Evolutionary conservation across 306 rosid species (phyloP), one percentile per base, ranked within the genome.

Genomic region (Vicia villosa): DNA sequence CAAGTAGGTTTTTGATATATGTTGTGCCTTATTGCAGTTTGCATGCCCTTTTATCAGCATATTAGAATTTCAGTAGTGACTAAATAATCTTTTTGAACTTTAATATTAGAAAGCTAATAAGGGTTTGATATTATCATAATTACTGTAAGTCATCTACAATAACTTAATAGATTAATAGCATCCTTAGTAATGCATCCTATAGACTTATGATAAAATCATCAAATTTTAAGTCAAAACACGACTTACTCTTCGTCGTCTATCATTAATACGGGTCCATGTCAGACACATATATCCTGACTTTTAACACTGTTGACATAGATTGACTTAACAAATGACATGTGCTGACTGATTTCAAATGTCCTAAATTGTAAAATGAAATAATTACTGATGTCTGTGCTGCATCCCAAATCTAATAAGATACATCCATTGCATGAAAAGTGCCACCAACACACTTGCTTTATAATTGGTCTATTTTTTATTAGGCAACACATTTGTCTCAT

Each of bases 271-370:
- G 14, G 21, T 26, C 15, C 20, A 12, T 3, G 30, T 34, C 42
- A n/a, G 5, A 49, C 28, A 26, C 63, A 22, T 58, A 15, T 5
- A 2, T 6, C 15, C 10, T 15, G 7, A 6, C 42, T 22, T 22
- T 8, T 63, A 10, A 41, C 28, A 20, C 2, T n/a, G 19, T 30
- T 22, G 1, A 2, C 24, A 22, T 22, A 22, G 24, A 22, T 22
- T 22, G 24, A 22, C 24, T 22, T 22, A 22, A 22, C 2, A 2
- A 1, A 14, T 38, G 64, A n/a, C 32, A 63, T 77, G 41, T 5
- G 21, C 63, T 41, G 43, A 43, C 47, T 14, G 49, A 10, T 66
- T 55, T n/a, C 67, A 12, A 11, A 32, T 54, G 46, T 51, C 59
- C 54, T 13, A 40, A 11, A 63, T 20, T 63, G 65, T 30, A n/a